Percentiles rank a stretch among this genome's conserved stretches.
These are phyloP conservation scores for Toxicodendron radicans DNA, from an alignment of 345 rosid genomes.

Conservation along the genomic window DNA sequence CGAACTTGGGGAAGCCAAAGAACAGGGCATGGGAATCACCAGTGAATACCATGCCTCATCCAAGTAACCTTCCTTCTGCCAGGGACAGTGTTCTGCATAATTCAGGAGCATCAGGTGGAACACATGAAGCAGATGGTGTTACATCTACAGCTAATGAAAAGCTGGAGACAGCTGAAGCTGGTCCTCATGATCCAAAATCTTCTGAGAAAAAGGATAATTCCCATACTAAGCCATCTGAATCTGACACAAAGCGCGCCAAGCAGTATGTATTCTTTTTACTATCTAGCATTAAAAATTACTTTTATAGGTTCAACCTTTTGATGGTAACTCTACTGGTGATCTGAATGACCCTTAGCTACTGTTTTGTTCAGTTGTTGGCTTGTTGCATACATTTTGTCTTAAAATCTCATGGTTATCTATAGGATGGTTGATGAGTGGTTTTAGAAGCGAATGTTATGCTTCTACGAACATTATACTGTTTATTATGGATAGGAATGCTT, in stretches of 20 bases:
- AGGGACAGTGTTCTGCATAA: constrained; percentile 52
- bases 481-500: background rate
- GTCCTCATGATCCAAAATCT: constrained; percentile 52
- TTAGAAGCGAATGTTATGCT: background rate
- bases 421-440: background rate
- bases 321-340: background rate
- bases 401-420: background rate
- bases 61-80: constrained; percentile 46
- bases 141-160: constrained; percentile 46
- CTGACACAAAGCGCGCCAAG: constrained; percentile 79
- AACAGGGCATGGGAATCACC: constrained; percentile 54
- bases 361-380: background rate
- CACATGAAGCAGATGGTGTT: constrained; percentile 53
- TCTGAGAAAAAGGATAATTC: constrained; percentile 57
- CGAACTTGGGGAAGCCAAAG: constrained; percentile 48
- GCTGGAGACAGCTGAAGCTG: constrained; percentile 55
- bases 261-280: constrained; percentile 58
- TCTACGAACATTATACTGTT: background rate
- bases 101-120: constrained; percentile 45
- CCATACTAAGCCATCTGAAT: constrained; percentile 49
- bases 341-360: background rate
- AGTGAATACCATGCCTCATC: constrained; percentile 37
- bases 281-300: background rate
- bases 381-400: background rate
- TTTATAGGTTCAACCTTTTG: background rate